Base-by-base conservation (phyloP, 176 grass and related monocot species). In the Oryza glumipatula region DNA sequence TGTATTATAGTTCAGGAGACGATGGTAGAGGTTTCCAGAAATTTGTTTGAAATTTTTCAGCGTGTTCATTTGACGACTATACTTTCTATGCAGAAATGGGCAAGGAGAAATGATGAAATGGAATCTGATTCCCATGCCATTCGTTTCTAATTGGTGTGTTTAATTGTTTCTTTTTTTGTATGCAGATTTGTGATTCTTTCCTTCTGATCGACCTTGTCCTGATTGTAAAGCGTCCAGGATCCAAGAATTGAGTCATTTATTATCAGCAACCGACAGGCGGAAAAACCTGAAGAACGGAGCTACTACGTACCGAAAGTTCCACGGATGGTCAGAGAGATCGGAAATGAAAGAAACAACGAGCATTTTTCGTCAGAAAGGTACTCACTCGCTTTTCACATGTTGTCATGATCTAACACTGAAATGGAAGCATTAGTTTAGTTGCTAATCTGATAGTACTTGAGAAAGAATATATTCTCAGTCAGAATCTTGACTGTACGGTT, bases 111-210 rank as follows among this genome's bases (percentile, higher is more conserved):
- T 69, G 43, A 22, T 9, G 0, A 64, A 74, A 16, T 0, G 22
- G 10, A 23, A 41, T 63, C 48, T 71, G 66, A 71, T 70, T 74
- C 6, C 48, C 36, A 47, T 19, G 75, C 23, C 66, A 78, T 36
- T 32, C 28, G 9, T 65, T 67, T 2, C 12, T 32, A n/a, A 46
- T 56, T 4, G 12, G 71, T 58, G 71, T 58, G n/a, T 19, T 56
- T 56, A 56, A 56, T 56, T 17, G 52, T 6, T 58, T 58, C 9
- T 56, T 56, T 0, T 43, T 60, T 4, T 11, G 70, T 47, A 23
- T 26, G 76, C 43, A 65, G 19, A 67, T 73, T 16, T 68, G 30
- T 10, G 68, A 73, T 86, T 24, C 76, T 17, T 86, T 80, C 67
- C 84, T 86, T 86, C 66, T 7, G 15, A 19, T 32, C 58, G 7